Evolutionary conservation across 2,329 filamentous ascomycete genomes (phyloP), one percentile per base, ranked within the genome.

Genomic region (Plenodomus tracheiphilus): DNA sequence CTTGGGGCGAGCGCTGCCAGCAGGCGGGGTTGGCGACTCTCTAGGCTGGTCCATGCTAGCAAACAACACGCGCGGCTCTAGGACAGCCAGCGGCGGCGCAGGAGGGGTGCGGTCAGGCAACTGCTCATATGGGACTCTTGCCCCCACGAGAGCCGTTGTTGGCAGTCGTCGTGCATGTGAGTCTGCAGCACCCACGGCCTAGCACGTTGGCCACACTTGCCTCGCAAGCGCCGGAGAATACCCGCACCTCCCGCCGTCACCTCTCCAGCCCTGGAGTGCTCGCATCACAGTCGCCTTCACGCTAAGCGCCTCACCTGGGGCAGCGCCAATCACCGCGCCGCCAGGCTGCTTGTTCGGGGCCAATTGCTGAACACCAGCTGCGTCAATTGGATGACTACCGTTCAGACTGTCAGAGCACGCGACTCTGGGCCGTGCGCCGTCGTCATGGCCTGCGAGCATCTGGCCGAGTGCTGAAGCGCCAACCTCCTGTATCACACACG

Each of bases 21-120:
- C 58, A 41, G 68, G 65, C 62, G 68, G 68, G 61, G 68, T 64
- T 37, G 65, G 57, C 48, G 66, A 65, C 30, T 61, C 54, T 58
- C 62, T 30, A 15, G 55, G 57, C n/a, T n/a, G n/a, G 51, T 65
- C 61, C 69, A 72, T 71, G 56, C 55, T 56, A 56, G 50, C 56
- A 46, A 15, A 15, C 28, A 8, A 32, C 28, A 15, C 6, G 13
- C 28, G 28, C 28, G 36, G 43, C 41, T 49, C 43, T 25, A 25
- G 4, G 25, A 35, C 58, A 39, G 51, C 52, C 55, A 46, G 45
- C 53, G 49, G 45, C 53, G 49, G 50, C 53, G 51, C 46, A 36
- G 41, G 47, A 34, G 25, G 46, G 46, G 49, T 38, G 47, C 47
- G 49, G 50, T 10, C 28, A 15, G 28, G 6, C 48, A 49, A 48